Evolutionary conservation across 2,329 filamentous ascomycete species (phyloP).

Genomic region (Dothideomycetidae sp.): DNA sequence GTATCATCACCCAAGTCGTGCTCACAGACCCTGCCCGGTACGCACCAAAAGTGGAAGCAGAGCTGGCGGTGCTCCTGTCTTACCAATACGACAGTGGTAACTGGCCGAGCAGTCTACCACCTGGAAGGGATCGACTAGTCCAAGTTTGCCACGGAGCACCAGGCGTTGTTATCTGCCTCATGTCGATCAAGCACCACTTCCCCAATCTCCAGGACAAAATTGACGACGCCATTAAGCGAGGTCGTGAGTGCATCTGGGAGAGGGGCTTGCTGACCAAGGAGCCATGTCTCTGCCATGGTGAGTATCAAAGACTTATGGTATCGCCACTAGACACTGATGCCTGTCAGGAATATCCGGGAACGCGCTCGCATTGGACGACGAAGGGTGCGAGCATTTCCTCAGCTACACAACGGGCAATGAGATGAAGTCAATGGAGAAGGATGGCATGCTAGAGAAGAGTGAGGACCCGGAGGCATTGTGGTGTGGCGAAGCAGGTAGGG

Average conservation of each 20-base stretch:
- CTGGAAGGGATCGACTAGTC: conserved; percentile 37
- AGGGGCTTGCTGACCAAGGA: conserved; percentile 48
- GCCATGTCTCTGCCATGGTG: conserved; percentile 47
- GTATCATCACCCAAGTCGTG: conserved; percentile 57
- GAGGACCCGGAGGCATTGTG: conserved; percentile 37
- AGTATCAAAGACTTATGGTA: not conserved
- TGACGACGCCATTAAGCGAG: conserved; percentile 37
- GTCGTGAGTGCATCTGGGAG: conserved; percentile 40
- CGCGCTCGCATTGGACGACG: conserved; percentile 40
- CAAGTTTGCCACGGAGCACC: conserved; percentile 57
- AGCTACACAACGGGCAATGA: conserved; percentile 43
- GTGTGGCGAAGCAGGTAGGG: conserved; percentile 29
- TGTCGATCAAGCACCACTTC: conserved; percentile 42
- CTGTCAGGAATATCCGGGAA: conserved; percentile 43
- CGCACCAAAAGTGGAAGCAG: conserved; percentile 39
- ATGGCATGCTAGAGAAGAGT: conserved; percentile 38
- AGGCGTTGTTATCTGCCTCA: conserved; percentile 45
- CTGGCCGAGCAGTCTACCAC: conserved; percentile 43
- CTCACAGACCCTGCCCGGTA: conserved; percentile 41
- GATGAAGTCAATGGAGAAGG: conserved; percentile 39
- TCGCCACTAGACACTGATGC: not conserved
- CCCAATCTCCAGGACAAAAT: conserved; percentile 40
- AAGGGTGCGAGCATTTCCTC: conserved; percentile 42
- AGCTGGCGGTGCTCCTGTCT: conserved; percentile 42
- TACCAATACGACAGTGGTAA: conserved; percentile 49